These are phyloP conservation scores for Cudoniella acicularis DNA, from an alignment of 495 filamentous ascomycete genomes.

Conservation along the genomic window DNA sequence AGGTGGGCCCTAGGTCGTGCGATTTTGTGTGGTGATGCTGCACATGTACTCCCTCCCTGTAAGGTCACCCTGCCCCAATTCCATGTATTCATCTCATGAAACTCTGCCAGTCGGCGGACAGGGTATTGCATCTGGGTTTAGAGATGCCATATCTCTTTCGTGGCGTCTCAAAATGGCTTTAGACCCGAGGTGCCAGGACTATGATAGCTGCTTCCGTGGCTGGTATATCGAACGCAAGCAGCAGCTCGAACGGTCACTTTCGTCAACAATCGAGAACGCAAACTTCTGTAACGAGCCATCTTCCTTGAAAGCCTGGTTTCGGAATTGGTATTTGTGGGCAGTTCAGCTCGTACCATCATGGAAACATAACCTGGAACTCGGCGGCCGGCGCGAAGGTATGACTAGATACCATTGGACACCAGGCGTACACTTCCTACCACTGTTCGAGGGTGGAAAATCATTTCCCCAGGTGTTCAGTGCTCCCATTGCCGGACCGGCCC, in stretches of 20 bases:
- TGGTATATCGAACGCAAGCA: conserved; percentile 42
- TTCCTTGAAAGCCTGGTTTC: conserved; percentile 29
- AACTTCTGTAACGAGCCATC: conserved; percentile 30
- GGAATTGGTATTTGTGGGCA: conserved; percentile 33
- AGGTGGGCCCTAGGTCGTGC: conserved; percentile 45
- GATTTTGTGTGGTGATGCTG: conserved; percentile 48
- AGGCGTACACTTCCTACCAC: conserved; percentile 35
- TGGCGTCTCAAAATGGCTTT: conserved; percentile 38
- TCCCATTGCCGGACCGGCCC: neutral
- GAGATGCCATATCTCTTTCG: conserved; percentile 35
- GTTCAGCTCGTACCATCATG: conserved; percentile 21
- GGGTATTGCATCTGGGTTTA: conserved; percentile 45
- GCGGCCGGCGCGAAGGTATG: conserved; percentile 25
- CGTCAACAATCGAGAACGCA: conserved; percentile 33
- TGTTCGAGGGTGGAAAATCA: conserved; percentile 27
- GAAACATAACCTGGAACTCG: conserved; percentile 28
- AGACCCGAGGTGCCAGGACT: conserved; percentile 23
- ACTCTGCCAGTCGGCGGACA: conserved; percentile 39
- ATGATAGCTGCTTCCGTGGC: conserved; percentile 26
- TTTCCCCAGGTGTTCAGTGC: conserved; percentile 31
- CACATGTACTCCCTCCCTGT: conserved; percentile 53
- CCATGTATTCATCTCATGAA: neutral
- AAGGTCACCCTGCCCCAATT: neutral
- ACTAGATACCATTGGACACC: conserved; percentile 25
- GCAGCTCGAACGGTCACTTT: conserved; percentile 34